Evolutionary conservation across 2,329 filamentous ascomycete species (phyloP).

Genomic region (Chaetomiaceae sp.): DNA sequence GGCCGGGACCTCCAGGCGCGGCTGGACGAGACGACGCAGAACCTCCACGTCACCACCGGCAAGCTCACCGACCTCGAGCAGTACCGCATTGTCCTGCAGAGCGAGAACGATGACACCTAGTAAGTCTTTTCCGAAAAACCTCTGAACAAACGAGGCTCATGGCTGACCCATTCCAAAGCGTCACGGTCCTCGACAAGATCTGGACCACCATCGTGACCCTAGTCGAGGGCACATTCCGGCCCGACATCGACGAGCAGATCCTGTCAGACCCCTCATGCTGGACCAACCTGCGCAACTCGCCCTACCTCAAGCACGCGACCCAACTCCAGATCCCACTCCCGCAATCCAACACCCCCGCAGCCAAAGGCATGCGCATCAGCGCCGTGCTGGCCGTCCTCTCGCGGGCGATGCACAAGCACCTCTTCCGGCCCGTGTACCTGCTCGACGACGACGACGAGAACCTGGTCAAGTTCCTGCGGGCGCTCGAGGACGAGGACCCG

Average conservation of each 20-base stretch:
- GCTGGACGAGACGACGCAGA: constrained; percentile 24
- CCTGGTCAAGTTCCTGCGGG: constrained; percentile 30
- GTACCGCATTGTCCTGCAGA: constrained; percentile 29
- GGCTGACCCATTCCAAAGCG: constrained; percentile 18
- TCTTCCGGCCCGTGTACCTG: constrained; percentile 36
- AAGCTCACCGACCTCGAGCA: constrained; percentile 30
- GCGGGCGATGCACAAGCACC: constrained; percentile 31
- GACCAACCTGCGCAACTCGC: constrained; percentile 31
- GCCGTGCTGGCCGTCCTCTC: constrained; percentile 33
- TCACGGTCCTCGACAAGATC: constrained; percentile 33
- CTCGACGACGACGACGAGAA: constrained; percentile 31
- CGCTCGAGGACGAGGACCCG: constrained; percentile 31
- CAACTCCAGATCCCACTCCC: constrained; percentile 33
- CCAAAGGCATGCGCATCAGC: constrained; percentile 37
- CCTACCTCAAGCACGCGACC: constrained; percentile 32
- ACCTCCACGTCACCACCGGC: constrained; percentile 23
- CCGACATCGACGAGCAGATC: constrained; percentile 31
- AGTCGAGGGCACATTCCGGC: constrained; percentile 31
- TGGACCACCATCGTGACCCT: constrained; percentile 33
- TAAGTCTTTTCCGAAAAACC: constrained; percentile 17
- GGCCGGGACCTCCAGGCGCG: constrained; percentile 24
- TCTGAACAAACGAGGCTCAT: too few relatives aligned
- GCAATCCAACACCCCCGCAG: constrained; percentile 33
- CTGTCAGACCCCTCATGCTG: constrained; percentile 33
- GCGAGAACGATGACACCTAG: constrained; percentile 32